Conservation (phyloP, 2,329 filamentous ascomycete genomes). For the Acrodontium crateriforme region DNA sequence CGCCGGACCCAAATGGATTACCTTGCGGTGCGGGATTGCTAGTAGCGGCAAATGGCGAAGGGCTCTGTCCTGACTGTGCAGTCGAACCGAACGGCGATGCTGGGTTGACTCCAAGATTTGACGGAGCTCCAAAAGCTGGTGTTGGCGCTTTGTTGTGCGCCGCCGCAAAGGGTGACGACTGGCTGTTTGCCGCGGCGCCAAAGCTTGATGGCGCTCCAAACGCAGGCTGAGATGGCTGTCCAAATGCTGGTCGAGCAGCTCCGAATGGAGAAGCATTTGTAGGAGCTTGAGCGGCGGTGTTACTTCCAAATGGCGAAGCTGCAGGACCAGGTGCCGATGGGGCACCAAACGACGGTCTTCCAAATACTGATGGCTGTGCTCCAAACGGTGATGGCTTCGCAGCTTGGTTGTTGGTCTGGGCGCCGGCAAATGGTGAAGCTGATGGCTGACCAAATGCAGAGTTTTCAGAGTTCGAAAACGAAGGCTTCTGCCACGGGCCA, state of each 20-base stretch:
- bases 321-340: constrained; percentile 4
- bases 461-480: neutral
- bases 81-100: too few relatives aligned
- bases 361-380: constrained; percentile 4
- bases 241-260: constrained; percentile 2
- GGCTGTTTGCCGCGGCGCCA: neutral
- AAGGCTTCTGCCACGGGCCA: constrained; percentile 1
- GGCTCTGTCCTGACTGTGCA: too few relatives aligned
- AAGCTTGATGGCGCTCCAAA: neutral
- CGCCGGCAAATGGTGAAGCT: constrained; percentile 3
- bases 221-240: too few relatives aligned
- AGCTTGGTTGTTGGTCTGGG: too few relatives aligned
- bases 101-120: constrained; percentile 1
- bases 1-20: too few relatives aligned
- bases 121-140: neutral
- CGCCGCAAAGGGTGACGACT: neutral
- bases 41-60: too few relatives aligned
- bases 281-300: constrained; percentile 4
- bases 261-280: constrained; percentile 1
- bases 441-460: constrained; percentile 12
- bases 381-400: constrained; percentile 8
- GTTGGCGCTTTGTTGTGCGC: neutral
- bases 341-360: constrained; percentile 6
- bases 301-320: constrained; percentile 19
- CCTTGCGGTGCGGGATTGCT: too few relatives aligned